A percentile compares a stretch with the other conserved stretches of the same genome.
Conservation (phyloP, 2,329 filamentous ascomycete genomes). For the Stachybotrys chartarum region DNA sequence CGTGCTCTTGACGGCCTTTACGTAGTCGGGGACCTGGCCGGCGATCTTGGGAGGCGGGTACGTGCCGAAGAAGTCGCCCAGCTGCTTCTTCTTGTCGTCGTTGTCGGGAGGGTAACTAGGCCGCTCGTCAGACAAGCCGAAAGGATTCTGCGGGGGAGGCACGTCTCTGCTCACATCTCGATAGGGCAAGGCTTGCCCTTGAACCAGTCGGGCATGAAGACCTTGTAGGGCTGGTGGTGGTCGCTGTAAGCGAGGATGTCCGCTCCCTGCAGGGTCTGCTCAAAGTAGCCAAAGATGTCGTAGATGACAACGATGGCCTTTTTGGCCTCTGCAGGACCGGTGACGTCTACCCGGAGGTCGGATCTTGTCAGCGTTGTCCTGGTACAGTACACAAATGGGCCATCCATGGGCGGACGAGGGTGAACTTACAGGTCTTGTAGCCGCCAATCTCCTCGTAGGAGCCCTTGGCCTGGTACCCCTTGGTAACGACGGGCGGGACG, state of each 20-base stretch:
- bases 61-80: slow-evolving; percentile 51
- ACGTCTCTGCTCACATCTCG: slow-evolving; percentile 30
- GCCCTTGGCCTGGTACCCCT: slow-evolving; percentile 49
- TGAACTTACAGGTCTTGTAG: slow-evolving; percentile 40
- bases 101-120: slow-evolving; percentile 56
- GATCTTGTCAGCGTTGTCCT: background rate
- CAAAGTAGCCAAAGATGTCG: slow-evolving; percentile 66
- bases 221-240: slow-evolving; percentile 62
- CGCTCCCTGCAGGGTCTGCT: slow-evolving; percentile 63
- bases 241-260: slow-evolving; percentile 55
- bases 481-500: slow-evolving; percentile 48
- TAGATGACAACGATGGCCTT: slow-evolving; percentile 57
- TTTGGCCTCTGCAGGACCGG: slow-evolving; percentile 36
- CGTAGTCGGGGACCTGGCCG: slow-evolving; percentile 44
- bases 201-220: slow-evolving; percentile 92
- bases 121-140: background rate
- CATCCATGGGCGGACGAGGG: too few relatives aligned
- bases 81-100: slow-evolving; percentile 53
- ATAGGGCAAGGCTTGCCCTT: slow-evolving; percentile 59
- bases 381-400: too few relatives aligned
- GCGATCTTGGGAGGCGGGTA: slow-evolving; percentile 40
- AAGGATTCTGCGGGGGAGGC: too few relatives aligned
- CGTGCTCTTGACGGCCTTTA: slow-evolving; percentile 43
- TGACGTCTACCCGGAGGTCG: slow-evolving; percentile 29
- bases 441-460: slow-evolving; percentile 49